A percentile compares a stretch with the other conserved stretches of the same genome.
Evolutionary conservation across 2,329 filamentous ascomycete genomes (phyloP).

Genomic region (Achaetomium macrosporum): DNA sequence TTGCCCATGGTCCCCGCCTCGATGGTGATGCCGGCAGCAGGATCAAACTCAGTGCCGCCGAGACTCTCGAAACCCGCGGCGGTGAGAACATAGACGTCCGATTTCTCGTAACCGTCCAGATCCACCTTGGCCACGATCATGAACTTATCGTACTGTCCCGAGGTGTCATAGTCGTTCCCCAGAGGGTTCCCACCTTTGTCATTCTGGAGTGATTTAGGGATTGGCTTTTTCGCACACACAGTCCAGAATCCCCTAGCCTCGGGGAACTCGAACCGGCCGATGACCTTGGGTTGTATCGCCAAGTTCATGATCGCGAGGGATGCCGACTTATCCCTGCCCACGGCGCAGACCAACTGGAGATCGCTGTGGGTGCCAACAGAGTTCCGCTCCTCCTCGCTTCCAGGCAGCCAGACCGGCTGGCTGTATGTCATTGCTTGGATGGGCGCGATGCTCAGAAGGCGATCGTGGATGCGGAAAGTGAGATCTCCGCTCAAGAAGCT

Average conservation of each 20-base stretch:
- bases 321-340: conserved; percentile 60
- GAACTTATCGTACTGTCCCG: conserved; percentile 66
- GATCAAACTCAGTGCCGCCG: conserved; percentile 83
- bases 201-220: conserved; percentile 53
- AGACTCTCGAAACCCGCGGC: conserved; percentile 68
- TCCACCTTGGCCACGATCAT: conserved; percentile 75
- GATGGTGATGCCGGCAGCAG: conserved; percentile 78
- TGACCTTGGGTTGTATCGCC: conserved; percentile 66
- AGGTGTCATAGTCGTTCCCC: conserved; percentile 50
- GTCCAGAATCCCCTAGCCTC: conserved; percentile 77
- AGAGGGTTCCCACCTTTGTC: conserved; percentile 45
- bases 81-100: conserved; percentile 72
- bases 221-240: conserved; percentile 61
- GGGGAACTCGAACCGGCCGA: conserved; percentile 65
- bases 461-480: conserved; percentile 70
- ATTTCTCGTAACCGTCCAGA: conserved; percentile 65
- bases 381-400: conserved; percentile 41
- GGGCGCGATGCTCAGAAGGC: conserved; percentile 70
- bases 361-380: conserved; percentile 47
- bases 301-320: conserved; percentile 71
- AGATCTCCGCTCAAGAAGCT: conserved; percentile 56
- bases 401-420: conserved; percentile 40
- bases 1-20: conserved; percentile 79
- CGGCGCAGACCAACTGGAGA: conserved; percentile 53
- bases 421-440: conserved; percentile 71